Evolutionary conservation across 805 yeast genomes (phyloP).

Genomic region (Yueomyces sinensis): DNA sequence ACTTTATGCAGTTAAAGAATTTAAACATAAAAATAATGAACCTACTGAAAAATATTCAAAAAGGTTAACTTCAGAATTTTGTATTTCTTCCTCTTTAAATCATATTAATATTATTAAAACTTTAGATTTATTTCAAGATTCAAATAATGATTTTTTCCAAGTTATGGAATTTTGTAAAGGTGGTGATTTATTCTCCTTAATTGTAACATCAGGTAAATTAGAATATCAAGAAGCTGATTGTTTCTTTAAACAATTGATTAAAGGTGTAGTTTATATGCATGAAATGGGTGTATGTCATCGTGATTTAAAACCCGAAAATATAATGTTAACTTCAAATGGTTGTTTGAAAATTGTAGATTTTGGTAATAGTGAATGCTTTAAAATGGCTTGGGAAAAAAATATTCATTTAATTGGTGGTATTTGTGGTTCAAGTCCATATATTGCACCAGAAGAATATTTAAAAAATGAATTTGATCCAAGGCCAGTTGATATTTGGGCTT

Average conservation of each 20-base stretch:
- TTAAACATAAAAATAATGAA: constrained; percentile 49
- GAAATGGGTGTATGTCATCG: constrained; percentile 84
- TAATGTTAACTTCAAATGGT: constrained; percentile 62
- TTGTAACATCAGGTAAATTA: constrained; percentile 62
- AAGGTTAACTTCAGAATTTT: constrained; percentile 69
- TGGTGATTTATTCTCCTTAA: constrained; percentile 65
- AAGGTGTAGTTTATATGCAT: constrained; percentile 84
- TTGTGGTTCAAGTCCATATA: constrained; percentile 80
- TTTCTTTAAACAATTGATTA: constrained; percentile 69
- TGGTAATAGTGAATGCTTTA: constrained; percentile 73
- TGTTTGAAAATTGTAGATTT: constrained; percentile 74
- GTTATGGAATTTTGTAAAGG: constrained; percentile 80
- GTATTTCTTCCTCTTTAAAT: constrained; percentile 65
- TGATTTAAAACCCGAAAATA: constrained; percentile 90
- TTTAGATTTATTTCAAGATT: constrained; percentile 64
- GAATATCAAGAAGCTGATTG: constrained; percentile 83
- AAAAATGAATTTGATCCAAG: constrained; percentile 65
- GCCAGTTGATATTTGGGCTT: constrained; percentile 80
- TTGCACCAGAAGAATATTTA: constrained; percentile 76
- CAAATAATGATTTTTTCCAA: constrained; percentile 71
- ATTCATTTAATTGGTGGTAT: constrained; percentile 62
- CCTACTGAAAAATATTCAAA: constrained; percentile 54
- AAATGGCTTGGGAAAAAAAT: constrained; percentile 71
- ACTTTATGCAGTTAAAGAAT: constrained; percentile 74
- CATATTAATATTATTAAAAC: constrained; percentile 71